Base-by-base conservation (phyloP, 306 rosid species). In the Vicia sativa region DNA sequence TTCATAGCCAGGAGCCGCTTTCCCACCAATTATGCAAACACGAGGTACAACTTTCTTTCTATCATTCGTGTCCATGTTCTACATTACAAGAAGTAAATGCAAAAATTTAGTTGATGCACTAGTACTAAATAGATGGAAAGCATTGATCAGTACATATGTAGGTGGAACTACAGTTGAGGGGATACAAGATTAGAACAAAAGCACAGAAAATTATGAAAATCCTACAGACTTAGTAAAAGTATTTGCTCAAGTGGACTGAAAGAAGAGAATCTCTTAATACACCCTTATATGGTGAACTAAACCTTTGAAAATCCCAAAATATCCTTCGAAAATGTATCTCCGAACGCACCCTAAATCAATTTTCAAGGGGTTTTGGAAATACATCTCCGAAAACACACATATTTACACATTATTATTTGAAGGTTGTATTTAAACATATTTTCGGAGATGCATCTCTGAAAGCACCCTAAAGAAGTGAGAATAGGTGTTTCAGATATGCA, bases 1-100 rank as follows among this genome's bases (percentile, higher is more conserved):
- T 72, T 83, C 91, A 75, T 85, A 88, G 74, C 91, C 91, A 43
- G 91, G 89, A 75, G 91, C 91, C 46, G 95, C 95, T 73, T 88
- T 88, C 68, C 95, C 95, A 59, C 95, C 89, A 81, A 85, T 77
- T 69, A 88, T 85, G 82, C 91, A 88, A 84, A 85, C 89, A 18
- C 95, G 88, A 23, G 89, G 91, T 16, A 88, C 88, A 62, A 88
- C 91, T 76, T 83, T 88, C 52, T 62, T 82, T 76, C 77, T 45
- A 15, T 81, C 84, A 83, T 68, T 79, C 70, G 81, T 76, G 28
- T 84, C 79, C 95, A 87, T 77, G 76, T 81, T 85, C 90, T 87
- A 65, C 46, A 77, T 71, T 42, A 56, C 59, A 56, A 73, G 48
- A 44, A 45, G 50, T 11, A 53, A 71, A 70, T 14, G 19, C 28